phyloP scores from a whole-genome alignment of 495 filamentous ascomycete species.

The Gamarada debralockiae region DNA sequence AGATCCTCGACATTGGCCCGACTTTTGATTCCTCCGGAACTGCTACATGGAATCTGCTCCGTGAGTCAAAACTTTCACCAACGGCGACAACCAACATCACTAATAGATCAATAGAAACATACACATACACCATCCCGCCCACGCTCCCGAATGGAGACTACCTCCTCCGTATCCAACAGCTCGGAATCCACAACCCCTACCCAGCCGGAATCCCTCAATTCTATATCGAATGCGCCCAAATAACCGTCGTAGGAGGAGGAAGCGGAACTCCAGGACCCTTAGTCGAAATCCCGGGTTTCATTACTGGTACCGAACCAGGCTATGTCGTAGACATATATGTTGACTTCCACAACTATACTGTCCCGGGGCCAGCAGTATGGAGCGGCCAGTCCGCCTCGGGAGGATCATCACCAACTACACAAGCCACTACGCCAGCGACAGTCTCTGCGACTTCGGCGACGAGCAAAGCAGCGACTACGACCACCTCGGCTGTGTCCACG shows the following conservation, averaged over 20 bases:
- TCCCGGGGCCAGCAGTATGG: constrained; percentile 42
- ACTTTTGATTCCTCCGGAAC: constrained; percentile 12
- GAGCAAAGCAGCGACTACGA: no score
- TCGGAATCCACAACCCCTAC: constrained; percentile 59
- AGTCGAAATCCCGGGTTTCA: constrained; percentile 49
- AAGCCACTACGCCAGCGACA: no score
- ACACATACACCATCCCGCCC: constrained; percentile 51
- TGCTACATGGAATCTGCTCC: constrained; percentile 36
- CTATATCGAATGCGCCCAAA: constrained; percentile 56
- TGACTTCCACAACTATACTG: constrained; percentile 45
- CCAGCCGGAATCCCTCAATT: constrained; percentile 41
- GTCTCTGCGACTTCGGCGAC: no score
- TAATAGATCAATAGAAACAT: constrained; percentile 29
- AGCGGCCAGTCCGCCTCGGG: no score
- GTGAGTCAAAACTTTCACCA: constrained; percentile 22
- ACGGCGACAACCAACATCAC: no score
- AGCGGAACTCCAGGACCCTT: constrained; percentile 38
- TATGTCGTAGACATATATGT: constrained; percentile 50
- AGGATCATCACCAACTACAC: no score
- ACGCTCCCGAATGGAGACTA: constrained; percentile 54
- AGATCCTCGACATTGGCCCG: constrained; percentile 16
- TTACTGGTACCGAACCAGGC: constrained; percentile 51
- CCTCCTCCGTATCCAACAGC: constrained; percentile 56
- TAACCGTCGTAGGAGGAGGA: constrained; percentile 54
- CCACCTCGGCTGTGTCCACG: no score